Conservation (phyloP, 2,329 filamentous ascomycete species). For the Teratosphaeria pseudoeucalypti region DNA sequence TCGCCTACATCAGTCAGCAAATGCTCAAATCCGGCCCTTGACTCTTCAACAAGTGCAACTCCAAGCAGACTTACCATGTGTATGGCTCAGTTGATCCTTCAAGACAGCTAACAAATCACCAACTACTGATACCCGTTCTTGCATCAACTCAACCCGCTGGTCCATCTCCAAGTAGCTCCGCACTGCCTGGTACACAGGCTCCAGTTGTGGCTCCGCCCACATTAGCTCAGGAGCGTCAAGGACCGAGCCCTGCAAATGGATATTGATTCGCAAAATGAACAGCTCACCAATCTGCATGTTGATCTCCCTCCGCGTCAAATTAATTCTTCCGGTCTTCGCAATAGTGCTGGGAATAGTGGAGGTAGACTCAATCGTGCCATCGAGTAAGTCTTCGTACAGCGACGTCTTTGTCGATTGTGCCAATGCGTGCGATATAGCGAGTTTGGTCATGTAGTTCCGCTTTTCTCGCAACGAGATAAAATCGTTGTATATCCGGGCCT, state of each 20-base stretch:
- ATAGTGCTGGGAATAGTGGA: constrained; percentile 91
- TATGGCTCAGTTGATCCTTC: constrained; percentile 90
- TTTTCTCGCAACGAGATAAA: constrained; percentile 94
- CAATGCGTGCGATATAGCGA: constrained; percentile 90
- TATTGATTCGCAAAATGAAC: constrained; percentile 95
- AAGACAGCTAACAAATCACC: constrained; percentile 84
- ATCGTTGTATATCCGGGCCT: constrained; percentile 97
- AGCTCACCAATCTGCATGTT: constrained; percentile 99
- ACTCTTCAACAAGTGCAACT: not conserved
- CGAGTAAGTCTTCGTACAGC: constrained; percentile 89
- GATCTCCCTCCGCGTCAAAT: constrained; percentile 77
- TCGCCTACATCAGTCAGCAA: constrained; percentile 25
- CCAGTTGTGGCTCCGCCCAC: constrained; percentile 94
- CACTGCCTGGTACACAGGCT: constrained; percentile 92
- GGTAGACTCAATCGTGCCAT: constrained; percentile 84
- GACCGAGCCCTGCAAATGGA: constrained; percentile 92
- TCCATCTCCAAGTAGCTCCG: constrained; percentile 97
- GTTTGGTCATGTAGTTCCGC: constrained; percentile 94
- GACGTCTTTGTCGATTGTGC: constrained; percentile 91
- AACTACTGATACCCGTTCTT: constrained; percentile 84
- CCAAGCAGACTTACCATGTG: constrained; percentile 57
- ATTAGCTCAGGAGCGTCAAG: constrained; percentile 95
- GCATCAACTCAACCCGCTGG: constrained; percentile 79
- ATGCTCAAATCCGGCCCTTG: not conserved
- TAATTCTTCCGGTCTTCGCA: constrained; percentile 82